These are phyloP conservation scores for Termitomyces sp. DNA, from an alignment of 768 basidiomycete species.

Conservation along the genomic window DNA sequence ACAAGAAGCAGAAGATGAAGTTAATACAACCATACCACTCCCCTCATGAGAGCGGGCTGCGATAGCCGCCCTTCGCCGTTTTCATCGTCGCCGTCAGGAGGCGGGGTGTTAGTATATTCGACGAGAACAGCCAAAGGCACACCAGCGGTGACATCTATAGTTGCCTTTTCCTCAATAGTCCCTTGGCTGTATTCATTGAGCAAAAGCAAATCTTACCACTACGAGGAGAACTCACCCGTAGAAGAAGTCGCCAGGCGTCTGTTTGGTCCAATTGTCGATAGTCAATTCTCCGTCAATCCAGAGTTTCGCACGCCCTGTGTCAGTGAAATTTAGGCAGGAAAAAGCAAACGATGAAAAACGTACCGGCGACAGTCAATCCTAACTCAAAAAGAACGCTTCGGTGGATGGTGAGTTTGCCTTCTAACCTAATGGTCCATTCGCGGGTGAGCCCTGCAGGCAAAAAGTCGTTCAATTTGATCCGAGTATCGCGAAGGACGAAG, in stretches of 20 bases:
- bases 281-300: slow-evolving; percentile 53
- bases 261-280: slow-evolving; percentile 70
- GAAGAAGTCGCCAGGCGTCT: slow-evolving; percentile 64
- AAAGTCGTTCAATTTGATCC: slow-evolving; percentile 65
- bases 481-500: slow-evolving; percentile 51
- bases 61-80: slow-evolving; percentile 38
- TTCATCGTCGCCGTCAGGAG: slow-evolving; percentile 38
- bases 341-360: slow-evolving; percentile 4
- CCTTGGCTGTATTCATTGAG: slow-evolving; percentile 39
- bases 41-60: slow-evolving; percentile 65
- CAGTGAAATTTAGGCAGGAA: background rate
- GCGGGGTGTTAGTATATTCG: slow-evolving; percentile 60
- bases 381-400: slow-evolving; percentile 48
- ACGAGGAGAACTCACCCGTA: slow-evolving; percentile 38
- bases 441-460: slow-evolving; percentile 47
- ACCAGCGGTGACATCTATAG: slow-evolving; percentile 38
- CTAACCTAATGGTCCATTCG: slow-evolving; percentile 53
- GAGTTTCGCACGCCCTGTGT: slow-evolving; percentile 51
- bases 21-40: slow-evolving; percentile 43
- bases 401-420: slow-evolving; percentile 45
- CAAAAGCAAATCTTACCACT: background rate
- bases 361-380: slow-evolving; percentile 59
- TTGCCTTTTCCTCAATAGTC: slow-evolving; percentile 57
- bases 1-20: background rate
- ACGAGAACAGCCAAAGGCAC: slow-evolving; percentile 47